phyloP scores from a whole-genome alignment of 768 basidiomycete species.

The Russula sp. region DNA sequence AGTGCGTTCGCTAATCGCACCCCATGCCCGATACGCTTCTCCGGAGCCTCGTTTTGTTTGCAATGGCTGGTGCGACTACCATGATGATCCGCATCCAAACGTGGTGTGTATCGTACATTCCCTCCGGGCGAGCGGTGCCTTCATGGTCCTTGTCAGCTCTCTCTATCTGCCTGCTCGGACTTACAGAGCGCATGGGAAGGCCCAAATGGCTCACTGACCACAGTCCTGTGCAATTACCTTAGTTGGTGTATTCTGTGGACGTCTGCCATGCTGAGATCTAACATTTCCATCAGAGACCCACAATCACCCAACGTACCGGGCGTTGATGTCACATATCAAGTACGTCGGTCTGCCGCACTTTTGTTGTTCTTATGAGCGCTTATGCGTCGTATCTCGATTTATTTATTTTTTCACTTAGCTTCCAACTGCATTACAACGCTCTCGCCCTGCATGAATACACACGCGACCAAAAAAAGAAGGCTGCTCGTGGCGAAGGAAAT shows the following conservation, averaged over 20 bases:
- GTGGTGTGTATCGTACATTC: conserved; percentile 5
- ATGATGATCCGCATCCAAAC: conserved; percentile 3
- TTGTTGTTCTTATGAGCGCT: not conserved
- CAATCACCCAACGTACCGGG: conserved; percentile 5
- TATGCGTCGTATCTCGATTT: not conserved
- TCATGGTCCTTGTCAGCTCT: conserved; percentile 12
- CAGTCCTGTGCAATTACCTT: conserved; percentile 19
- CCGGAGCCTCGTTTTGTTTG: conserved; percentile 21
- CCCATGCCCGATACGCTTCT: conserved; percentile 19
- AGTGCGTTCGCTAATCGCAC: conserved; percentile 1
- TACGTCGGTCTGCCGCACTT: not conserved
- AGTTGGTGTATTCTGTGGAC: conserved; percentile 1
- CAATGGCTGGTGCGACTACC: conserved; percentile 23
- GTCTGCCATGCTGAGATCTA: not conserved
- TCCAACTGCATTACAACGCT: conserved; percentile 6
- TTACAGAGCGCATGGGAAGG: conserved; percentile 26
- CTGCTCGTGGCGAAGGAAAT: not conserved
- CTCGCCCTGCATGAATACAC: conserved; percentile 9
- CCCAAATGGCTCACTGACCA: conserved; percentile 25
- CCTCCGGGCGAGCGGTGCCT: not conserved
- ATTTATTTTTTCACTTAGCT: not conserved
- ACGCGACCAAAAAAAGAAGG: conserved; percentile 7
- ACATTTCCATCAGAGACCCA: conserved; percentile 3
- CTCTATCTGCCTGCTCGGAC: conserved; percentile 26
- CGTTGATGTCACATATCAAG: conserved; percentile 20